Evolutionary conservation across 1,139 yeast species (phyloP).

Genomic region (Geotrichum restrictum): DNA sequence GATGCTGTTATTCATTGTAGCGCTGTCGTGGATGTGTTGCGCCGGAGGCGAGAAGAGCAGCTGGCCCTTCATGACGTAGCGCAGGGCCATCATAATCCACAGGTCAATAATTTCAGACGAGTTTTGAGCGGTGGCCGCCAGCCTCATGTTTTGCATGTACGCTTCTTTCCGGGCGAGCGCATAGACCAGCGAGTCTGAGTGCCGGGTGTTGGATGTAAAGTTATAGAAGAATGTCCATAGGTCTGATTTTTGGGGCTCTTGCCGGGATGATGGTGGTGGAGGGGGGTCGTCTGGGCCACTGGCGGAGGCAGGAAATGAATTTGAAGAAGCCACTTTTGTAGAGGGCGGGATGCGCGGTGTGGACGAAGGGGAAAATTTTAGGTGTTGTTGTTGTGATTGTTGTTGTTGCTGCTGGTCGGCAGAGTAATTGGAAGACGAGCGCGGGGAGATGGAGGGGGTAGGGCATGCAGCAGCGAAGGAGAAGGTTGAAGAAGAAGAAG

Average conservation of each 20-base stretch:
- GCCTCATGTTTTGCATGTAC: constrained; percentile 31
- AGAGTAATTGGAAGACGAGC: background rate
- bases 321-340: constrained; percentile 4
- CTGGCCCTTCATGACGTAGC: constrained; percentile 31
- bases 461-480: constrained; percentile 2
- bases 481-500: too few relatives aligned
- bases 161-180: constrained; percentile 37
- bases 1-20: background rate
- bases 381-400: too few relatives aligned
- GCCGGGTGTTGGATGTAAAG: constrained; percentile 31
- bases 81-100: constrained; percentile 37
- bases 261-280: background rate
- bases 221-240: constrained; percentile 27
- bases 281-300: background rate
- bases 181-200: constrained; percentile 35
- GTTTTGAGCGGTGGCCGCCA: constrained; percentile 14
- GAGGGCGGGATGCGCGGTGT: background rate
- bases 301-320: background rate
- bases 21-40: background rate
- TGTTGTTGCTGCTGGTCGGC: background rate
- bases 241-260: background rate
- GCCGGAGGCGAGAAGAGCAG: constrained; percentile 25
- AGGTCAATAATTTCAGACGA: constrained; percentile 31
- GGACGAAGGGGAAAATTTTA: background rate
- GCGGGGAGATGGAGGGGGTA: background rate